A percentile compares a stretch with the other conserved stretches of the same genome.
These are phyloP conservation scores for Nitzschia sp. DNA, from an alignment of 108 stramenopile species.

Conservation along the genomic window DNA sequence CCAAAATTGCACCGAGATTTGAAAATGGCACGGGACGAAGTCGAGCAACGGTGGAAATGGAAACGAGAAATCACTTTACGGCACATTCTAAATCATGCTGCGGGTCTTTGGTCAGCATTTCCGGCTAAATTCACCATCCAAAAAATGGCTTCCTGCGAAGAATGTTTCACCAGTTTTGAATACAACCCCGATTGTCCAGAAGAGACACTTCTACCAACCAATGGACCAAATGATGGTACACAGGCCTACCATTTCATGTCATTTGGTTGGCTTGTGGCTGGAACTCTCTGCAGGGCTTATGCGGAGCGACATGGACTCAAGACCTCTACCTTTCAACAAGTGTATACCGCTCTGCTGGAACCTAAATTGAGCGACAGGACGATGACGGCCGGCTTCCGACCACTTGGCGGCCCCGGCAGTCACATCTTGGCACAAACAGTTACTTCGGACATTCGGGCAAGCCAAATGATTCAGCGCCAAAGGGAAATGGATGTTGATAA, in stretches of 20 bases:
- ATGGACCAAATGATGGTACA: slow-evolving; percentile 14
- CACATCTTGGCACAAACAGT: slow-evolving; percentile 5
- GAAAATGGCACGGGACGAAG: slow-evolving; percentile 4
- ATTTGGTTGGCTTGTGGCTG: slow-evolving; percentile 44
- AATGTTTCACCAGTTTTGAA: slow-evolving; percentile 16
- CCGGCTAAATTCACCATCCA: slow-evolving; percentile 25
- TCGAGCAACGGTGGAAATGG: slow-evolving; percentile 25
- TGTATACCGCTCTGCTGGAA: slow-evolving; percentile 18
- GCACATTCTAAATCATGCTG: slow-evolving; percentile 28
- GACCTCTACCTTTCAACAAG: slow-evolving; percentile 16
- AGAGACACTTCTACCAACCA: slow-evolving; percentile 15
- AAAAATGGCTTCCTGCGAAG: slow-evolving; percentile 29
- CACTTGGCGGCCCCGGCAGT: slow-evolving; percentile 9
- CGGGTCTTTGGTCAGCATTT: slow-evolving; percentile 23
- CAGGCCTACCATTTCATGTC: slow-evolving; percentile 34
- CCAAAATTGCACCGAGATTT: neutral
- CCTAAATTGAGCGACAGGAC: slow-evolving; percentile 2
- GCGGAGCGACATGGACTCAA: slow-evolving; percentile 5
- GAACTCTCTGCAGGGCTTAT: slow-evolving; percentile 35
- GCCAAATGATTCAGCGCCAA: slow-evolving; percentile 19
- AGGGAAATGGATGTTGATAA: neutral
- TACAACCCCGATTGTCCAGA: slow-evolving; percentile 18
- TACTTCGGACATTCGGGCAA: slow-evolving; percentile 15
- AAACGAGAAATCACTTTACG: slow-evolving; percentile 36
- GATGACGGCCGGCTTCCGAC: slow-evolving; percentile 8